Conservation (phyloP, 2,329 filamentous ascomycete genomes). For the Colletotrichum aenigma region DNA sequence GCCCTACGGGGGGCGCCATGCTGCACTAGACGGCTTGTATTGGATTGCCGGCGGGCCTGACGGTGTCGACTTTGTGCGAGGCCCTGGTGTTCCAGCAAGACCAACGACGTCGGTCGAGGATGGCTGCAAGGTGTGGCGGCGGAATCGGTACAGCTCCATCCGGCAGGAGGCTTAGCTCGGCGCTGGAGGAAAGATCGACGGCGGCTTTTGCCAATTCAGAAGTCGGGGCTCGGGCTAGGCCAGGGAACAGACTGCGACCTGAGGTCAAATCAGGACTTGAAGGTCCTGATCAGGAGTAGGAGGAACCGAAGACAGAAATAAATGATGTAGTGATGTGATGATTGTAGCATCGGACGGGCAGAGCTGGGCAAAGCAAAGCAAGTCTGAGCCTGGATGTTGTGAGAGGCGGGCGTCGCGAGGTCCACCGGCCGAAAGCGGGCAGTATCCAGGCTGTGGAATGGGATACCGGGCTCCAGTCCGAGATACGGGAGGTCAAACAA, state of each 20-base stretch:
- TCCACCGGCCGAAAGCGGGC: conserved; percentile 7
- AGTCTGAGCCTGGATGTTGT: not conserved
- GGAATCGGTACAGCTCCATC: conserved; percentile 1
- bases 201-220: conserved; percentile 11
- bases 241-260: not conserved
- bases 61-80: not conserved
- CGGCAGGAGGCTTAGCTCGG: conserved; percentile 5
- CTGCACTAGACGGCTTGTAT: not conserved
- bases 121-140: not conserved
- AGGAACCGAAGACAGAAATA: not conserved
- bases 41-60: not conserved
- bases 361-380: not conserved
- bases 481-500: not conserved
- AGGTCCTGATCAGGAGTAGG: not conserved
- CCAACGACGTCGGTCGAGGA: not conserved
- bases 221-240: not conserved
- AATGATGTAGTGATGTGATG: conserved; percentile 14
- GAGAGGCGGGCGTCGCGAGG: not conserved
- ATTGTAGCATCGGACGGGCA: not conserved
- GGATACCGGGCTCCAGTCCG: not conserved
- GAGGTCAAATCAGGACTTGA: not conserved
- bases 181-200: conserved; percentile 10
- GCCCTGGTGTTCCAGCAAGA: not conserved
- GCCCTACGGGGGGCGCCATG: not conserved
- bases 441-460: not conserved